Conservation (phyloP, 1,139 yeast genomes). For the Hansenula anomala region DNA sequence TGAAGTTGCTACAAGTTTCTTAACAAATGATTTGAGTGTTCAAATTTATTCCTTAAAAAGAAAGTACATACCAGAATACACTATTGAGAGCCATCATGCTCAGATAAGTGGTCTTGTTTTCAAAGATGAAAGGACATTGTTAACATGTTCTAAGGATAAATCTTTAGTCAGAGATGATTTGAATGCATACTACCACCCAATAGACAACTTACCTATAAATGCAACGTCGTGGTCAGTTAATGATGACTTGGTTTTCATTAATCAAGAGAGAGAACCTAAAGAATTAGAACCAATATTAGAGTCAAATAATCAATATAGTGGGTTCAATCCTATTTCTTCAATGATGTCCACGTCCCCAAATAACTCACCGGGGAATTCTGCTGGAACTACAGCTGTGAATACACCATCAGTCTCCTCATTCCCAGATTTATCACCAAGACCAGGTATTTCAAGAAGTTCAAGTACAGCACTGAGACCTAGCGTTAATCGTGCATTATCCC, state of each 20-base stretch:
- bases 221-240: slow-evolving; percentile 55
- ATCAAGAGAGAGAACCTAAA: slow-evolving; percentile 36
- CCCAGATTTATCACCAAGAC: slow-evolving; percentile 15
- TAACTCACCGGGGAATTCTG: slow-evolving; percentile 2
- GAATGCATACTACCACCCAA: slow-evolving; percentile 41
- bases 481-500: slow-evolving; percentile 13
- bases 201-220: slow-evolving; percentile 48
- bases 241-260: slow-evolving; percentile 47
- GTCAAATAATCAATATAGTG: slow-evolving; percentile 5
- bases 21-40: slow-evolving; percentile 72
- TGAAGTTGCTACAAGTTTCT: slow-evolving; percentile 72
- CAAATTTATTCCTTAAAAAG: slow-evolving; percentile 71
- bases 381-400: not conserved
- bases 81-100: slow-evolving; percentile 48
- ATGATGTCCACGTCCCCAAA: slow-evolving; percentile 10
- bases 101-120: slow-evolving; percentile 47
- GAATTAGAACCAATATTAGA: not conserved
- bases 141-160: slow-evolving; percentile 51
- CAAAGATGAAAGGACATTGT: slow-evolving; percentile 44
- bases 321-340: not conserved
- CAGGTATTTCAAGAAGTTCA: slow-evolving; percentile 19
- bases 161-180: slow-evolving; percentile 53
- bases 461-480: slow-evolving; percentile 18
- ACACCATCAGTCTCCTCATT: slow-evolving; percentile 3
- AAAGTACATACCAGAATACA: slow-evolving; percentile 69